Base-by-base conservation (phyloP, 1,139 yeast species). In the Kodamaea arcana region DNA sequence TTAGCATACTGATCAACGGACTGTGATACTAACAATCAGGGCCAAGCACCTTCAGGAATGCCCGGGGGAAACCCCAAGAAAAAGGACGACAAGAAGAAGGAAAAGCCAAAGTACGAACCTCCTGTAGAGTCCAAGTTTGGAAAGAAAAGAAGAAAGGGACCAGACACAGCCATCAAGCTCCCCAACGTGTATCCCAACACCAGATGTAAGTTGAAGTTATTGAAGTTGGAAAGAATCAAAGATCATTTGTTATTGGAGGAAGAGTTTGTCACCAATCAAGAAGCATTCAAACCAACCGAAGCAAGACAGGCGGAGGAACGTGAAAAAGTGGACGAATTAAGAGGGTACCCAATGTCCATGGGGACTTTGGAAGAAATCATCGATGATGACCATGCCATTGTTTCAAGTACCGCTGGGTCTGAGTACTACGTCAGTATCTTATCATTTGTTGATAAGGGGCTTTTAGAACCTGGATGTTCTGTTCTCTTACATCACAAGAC, bases 301-400 rank as follows among this genome's bases (percentile, higher is more conserved):
- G 95, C 94, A 53, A 86, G 87, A 64, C 95, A 90, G 56, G 94
- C 87, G 15, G 98, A 92, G 59, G 99, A 92, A 60, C 75, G 96
- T 51, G 90, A 87, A 50, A 88, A 90, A 60, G 84, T 94, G 39
- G 97, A 92, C 54, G 97, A 90, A 50, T 78, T 92, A 56, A 79
- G 98, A 60, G 98, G 99, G 9, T 80, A 88, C 30, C 99, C 99
- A 38, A 83, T 92, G 87, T 83, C 95, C 27, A 86, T 94, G 41
- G 99, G 99, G 31, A 88, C 96, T 3, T 72, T 92, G 52, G 98
- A 92, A 57, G 99, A 92, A 65, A 85, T 94, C 41, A 87, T 92
- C 48, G 98, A 92, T 57, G 98, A 92, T 60, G 98, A 92, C 58
- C 98, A 94, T 61, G 99, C 98, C 15, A 94, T 92, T 67, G 97